Base-by-base conservation (phyloP, 208 protist species). In the Leishmania major region DNA sequence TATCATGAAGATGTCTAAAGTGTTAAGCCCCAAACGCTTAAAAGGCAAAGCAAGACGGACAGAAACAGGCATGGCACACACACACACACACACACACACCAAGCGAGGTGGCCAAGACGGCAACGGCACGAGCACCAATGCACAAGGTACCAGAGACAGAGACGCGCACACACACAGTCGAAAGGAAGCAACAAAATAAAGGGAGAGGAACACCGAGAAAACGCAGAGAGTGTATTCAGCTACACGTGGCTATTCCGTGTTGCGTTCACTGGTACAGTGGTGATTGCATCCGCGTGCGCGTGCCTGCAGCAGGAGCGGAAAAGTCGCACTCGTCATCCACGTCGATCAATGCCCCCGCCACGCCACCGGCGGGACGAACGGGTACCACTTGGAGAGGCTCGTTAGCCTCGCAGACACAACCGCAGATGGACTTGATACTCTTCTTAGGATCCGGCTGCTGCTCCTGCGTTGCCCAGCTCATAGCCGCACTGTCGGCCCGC, bases 281-380 rank as follows among this genome's bases (percentile, higher is more conserved):
- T 13, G 84, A 86, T 76, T 88, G 79, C 77, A 85, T 40, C 73
- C 87, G 79, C 53, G 89, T 83, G 37, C 88, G 79, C 31, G 86
- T 81, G 66, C 88, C 80, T 11, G 77, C 71, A 4, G 80, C 64
- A 47, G 79, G 79, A 40, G 69, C 64, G 49, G 81, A 53, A 79
- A 77, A 49, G 43, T 84, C 80, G 57, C 19, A 31, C 37, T 84
- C 84, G 35, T 84, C 77, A 13, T 82, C 64, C 57, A 77, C 71
- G 17, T 66, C 40, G 6, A 31, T 17, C 31, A 62, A 55, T 43
- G 13, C 62, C 22, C 43, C 69, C 45, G 55, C 60, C 19, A n/a
- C 35, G 13, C 53, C 53, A 62, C 51, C 72, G 8, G 13, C n/a
- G 11, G 15, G n/a, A 31, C 51, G 28, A 62, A 25, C 10, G 7